Percentiles rank a stretch among this genome's conserved stretches.
phyloP scores from a whole-genome alignment of 2,329 filamentous ascomycete species.

The Penicillium italicum region DNA sequence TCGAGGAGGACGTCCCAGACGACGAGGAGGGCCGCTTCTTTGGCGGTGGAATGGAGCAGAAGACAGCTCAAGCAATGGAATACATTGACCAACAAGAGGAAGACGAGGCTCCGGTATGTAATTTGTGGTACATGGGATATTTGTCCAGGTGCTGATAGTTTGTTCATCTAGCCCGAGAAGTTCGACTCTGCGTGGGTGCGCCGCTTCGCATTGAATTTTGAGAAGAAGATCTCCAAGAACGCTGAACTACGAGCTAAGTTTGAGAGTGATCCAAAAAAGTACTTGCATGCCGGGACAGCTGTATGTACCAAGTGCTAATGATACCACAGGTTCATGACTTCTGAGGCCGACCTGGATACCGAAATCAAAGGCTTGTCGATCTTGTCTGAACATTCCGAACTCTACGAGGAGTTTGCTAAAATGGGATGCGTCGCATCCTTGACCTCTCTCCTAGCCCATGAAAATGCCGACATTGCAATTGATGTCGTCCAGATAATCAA shows the following conservation, averaged over 20 bases:
- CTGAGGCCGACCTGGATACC: slow-evolving; percentile 84
- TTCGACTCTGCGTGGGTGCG: slow-evolving; percentile 82
- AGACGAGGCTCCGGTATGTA: slow-evolving; percentile 45
- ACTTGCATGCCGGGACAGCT: slow-evolving; percentile 15
- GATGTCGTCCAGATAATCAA: slow-evolving; percentile 83
- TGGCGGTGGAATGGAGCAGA: slow-evolving; percentile 78
- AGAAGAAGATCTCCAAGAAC: slow-evolving; percentile 88
- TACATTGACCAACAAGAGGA: slow-evolving; percentile 71
- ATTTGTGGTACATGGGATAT: not conserved
- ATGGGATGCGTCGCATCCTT: slow-evolving; percentile 70
- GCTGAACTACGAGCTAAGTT: slow-evolving; percentile 82
- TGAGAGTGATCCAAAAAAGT: slow-evolving; percentile 74
- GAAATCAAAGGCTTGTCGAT: slow-evolving; percentile 85
- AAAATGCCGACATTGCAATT: slow-evolving; percentile 96
- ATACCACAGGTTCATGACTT: slow-evolving; percentile 61
- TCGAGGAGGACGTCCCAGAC: slow-evolving; percentile 59
- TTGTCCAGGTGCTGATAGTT: slow-evolving; percentile 21
- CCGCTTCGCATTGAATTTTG: slow-evolving; percentile 75
- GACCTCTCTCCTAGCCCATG: slow-evolving; percentile 80
- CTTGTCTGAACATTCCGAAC: slow-evolving; percentile 76
- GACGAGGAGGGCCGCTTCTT: slow-evolving; percentile 96
- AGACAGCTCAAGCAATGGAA: slow-evolving; percentile 79
- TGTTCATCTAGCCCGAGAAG: slow-evolving; percentile 57
- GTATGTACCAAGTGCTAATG: slow-evolving; percentile 17
- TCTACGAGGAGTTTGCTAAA: slow-evolving; percentile 76